Evolutionary conservation across 306 rosid species (phyloP).

Genomic region (Myrica gale): DNA sequence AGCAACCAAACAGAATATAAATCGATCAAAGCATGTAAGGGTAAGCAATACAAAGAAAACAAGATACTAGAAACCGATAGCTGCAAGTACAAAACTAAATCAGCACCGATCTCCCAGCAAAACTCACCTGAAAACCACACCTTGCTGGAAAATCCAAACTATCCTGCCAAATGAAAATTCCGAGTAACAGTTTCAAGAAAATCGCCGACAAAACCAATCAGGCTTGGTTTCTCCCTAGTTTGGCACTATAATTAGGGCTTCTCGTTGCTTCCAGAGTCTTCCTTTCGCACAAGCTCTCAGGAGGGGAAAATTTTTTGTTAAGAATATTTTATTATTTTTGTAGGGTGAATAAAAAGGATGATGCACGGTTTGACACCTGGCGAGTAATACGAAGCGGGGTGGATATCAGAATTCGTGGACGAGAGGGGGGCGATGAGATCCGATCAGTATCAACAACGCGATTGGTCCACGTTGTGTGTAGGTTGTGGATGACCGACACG

Average conservation of each 20-base stretch:
- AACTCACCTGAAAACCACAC: constrained; percentile 37
- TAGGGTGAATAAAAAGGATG: constrained; percentile 22
- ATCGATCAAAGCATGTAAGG: neutral
- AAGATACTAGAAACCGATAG: constrained; percentile 11
- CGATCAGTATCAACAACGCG: constrained; percentile 57
- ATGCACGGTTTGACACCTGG: constrained; percentile 60
- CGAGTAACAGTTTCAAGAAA: neutral
- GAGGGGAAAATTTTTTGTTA: neutral
- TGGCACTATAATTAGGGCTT: constrained; percentile 28
- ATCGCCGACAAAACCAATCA: constrained; percentile 5
- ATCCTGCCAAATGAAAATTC: neutral
- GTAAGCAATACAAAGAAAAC: neutral
- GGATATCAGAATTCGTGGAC: constrained; percentile 73
- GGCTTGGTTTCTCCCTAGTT: constrained; percentile 15
- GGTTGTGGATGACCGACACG: constrained; percentile 31
- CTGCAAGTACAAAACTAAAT: neutral
- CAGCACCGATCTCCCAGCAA: constrained; percentile 17
- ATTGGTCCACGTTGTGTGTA: constrained; percentile 44
- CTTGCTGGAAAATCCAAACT: constrained; percentile 5
- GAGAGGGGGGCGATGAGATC: constrained; percentile 54
- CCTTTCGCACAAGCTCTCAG: constrained; percentile 18
- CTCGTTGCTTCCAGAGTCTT: constrained; percentile 41
- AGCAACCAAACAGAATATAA: constrained; percentile 5
- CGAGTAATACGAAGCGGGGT: constrained; percentile 4
- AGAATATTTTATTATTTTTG: constrained; percentile 25